Evolutionary conservation across 2,329 filamentous ascomycete genomes (phyloP).

Genomic region (Pseudogymnoascus sp.): DNA sequence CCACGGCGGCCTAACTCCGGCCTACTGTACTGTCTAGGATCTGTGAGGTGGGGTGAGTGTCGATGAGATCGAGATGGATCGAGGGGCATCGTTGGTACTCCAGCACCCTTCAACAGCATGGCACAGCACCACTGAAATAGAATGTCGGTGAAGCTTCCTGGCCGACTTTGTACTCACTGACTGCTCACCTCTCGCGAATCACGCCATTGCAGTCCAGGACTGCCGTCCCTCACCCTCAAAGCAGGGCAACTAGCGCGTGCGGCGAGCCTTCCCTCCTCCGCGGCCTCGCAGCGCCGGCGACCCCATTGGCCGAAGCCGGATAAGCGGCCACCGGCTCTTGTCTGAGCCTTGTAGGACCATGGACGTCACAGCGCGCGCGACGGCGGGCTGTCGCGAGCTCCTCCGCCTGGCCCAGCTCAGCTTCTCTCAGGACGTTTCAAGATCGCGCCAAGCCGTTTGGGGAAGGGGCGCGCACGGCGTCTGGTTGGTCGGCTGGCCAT

Average conservation of each 20-base stretch:
- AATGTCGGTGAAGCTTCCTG: neutral
- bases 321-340: neutral
- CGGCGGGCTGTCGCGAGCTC: neutral
- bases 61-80: neutral
- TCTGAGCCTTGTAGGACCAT: neutral
- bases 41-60: neutral
- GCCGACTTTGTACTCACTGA: neutral
- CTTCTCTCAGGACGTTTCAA: neutral
- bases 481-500: neutral
- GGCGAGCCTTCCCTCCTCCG: slow-evolving; percentile 12
- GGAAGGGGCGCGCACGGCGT: neutral
- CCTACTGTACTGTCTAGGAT: neutral
- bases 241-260: slow-evolving; percentile 6
- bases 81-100: neutral
- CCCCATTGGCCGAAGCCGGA: neutral
- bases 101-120: neutral
- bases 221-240: neutral
- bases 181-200: neutral
- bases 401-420: neutral
- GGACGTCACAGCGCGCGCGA: neutral
- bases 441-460: slow-evolving; percentile 1
- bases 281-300: neutral
- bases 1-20: neutral
- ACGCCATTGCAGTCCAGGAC: neutral
- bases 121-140: neutral